These are phyloP conservation scores for Termitomyces sp. DNA, from an alignment of 768 basidiomycete species.

Conservation along the genomic window DNA sequence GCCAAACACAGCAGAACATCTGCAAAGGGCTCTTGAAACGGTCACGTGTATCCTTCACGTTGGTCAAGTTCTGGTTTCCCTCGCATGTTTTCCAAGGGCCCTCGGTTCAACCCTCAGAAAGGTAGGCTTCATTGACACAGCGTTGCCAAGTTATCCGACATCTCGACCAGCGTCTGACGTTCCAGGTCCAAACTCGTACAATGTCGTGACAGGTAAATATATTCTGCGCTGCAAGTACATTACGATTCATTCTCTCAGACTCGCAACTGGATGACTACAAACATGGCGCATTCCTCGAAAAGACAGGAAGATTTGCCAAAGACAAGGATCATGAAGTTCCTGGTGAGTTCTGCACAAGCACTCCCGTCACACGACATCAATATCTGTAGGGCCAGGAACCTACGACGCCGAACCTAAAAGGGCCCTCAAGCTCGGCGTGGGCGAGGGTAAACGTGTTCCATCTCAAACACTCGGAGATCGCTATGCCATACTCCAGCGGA, in stretches of 20 bases:
- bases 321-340: conserved; percentile 35
- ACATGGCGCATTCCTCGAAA: conserved; percentile 54
- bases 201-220: conserved; percentile 30
- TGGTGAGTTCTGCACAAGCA: conserved; percentile 27
- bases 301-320: conserved; percentile 44
- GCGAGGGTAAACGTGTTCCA: conserved; percentile 13
- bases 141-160: not conserved
- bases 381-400: conserved; percentile 27
- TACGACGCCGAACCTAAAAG: conserved; percentile 20
- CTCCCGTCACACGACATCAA: not conserved
- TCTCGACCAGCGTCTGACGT: conserved; percentile 37
- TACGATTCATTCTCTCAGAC: conserved; percentile 24
- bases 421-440: conserved; percentile 20
- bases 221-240: too few species aligned
- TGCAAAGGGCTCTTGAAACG: too few species aligned
- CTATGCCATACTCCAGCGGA: conserved; percentile 51
- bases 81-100: conserved; percentile 43
- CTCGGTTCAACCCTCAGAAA: conserved; percentile 39
- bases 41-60: conserved; percentile 14
- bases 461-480: conserved; percentile 33
- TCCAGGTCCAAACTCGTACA: conserved; percentile 49
- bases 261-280: conserved; percentile 48
- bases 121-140: conserved; percentile 16
- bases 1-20: not conserved
- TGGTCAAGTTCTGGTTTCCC: conserved; percentile 6